Base-by-base conservation (phyloP, 2,329 filamentous ascomycete genomes). In the Plenodomus lindquistii region DNA sequence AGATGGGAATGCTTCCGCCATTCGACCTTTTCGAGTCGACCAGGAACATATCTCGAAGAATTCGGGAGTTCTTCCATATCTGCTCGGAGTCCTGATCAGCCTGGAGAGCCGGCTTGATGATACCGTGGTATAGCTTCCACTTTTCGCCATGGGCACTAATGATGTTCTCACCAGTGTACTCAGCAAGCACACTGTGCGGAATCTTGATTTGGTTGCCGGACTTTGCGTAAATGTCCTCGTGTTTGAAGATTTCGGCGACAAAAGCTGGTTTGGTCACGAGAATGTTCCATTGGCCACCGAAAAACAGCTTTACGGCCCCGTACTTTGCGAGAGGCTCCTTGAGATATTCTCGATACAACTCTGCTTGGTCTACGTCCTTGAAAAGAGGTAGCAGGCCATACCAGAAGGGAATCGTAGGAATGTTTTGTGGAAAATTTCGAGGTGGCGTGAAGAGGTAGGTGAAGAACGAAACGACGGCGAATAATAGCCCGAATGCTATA, bases 281-380 rank as follows among this genome's bases (percentile, higher is more conserved):
- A 2, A 81, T 65, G 39, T 77, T 79, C 79, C 79, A 81, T 35
- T 71, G 72, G 0, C 75, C 76, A 1, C 73, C 77, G 27, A 79
- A 79, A 65, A 77, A 80, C 21, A 80, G 63, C 46, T 78, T 74
- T 16, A 79, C 78, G 1, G 77, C 78, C 3, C 78, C 74, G 38
- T 74, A 69, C n/a, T 62, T 63, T 9, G 63, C 62, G 5, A 76
- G 59, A 2, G 73, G 74, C 43, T 64, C 55, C 31, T 73, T 66
- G 37, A 78, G 67, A 54, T 77, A 75, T 42, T 59, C 49, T 11
- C 54, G 59, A 54, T 74, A 78, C 5, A 74, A 67, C 15, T 76
- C 68, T 4, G 70, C 66, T 57, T 78, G 75, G 46, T 77, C 76
- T 17, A 75, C 70, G 40, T 77, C 73, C 37, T 62, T 65, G 59